Base-by-base conservation (phyloP, 2,329 filamentous ascomycete species). In the Xylaria sp. region DNA sequence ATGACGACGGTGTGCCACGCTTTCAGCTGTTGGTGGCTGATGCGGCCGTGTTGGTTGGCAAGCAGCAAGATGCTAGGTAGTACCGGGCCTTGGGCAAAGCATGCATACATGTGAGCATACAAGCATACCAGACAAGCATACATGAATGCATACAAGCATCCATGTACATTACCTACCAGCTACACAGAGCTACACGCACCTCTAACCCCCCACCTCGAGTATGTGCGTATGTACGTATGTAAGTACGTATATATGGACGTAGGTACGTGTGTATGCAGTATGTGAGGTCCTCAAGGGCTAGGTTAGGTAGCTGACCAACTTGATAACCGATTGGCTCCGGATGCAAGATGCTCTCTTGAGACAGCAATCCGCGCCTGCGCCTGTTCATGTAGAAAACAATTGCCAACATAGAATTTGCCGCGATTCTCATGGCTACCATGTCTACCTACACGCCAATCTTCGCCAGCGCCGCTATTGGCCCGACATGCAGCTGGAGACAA, bases 1-100 rank as follows among this genome's bases (percentile, higher is more conserved):
- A 55, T 50, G 40, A 29, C 49, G 47, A 52, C 47, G 45, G 16
- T 59, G 39, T 39, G 48, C 22, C 24, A 21, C n/a, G 5, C 41
- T 48, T 38, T 16, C 34, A 17, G 45, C 18, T 43, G 40, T 20
- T 54, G 48, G 29, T 34, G 29, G 29, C 29, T 7, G 29, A 34
- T 34, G 11, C 47, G 29, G 39, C 53, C 48, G 57, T 47, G 26
- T 44, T 47, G 13, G 22, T 45, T 18, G 44, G 40, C n/a, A n/a
- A n/a, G n/a, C n/a, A n/a, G n/a, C n/a, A n/a, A n/a, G n/a, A n/a
- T n/a, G n/a, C n/a, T n/a, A n/a, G n/a, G n/a, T n/a, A n/a, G n/a
- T n/a, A n/a, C n/a, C n/a, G n/a, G n/a, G n/a, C n/a, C n/a, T n/a
- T n/a, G n/a, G n/a, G n/a, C n/a, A n/a, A n/a, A n/a, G n/a, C n/a